Base-by-base conservation (phyloP, 164 flowering plant species). In the Magnolia changhungtana region DNA sequence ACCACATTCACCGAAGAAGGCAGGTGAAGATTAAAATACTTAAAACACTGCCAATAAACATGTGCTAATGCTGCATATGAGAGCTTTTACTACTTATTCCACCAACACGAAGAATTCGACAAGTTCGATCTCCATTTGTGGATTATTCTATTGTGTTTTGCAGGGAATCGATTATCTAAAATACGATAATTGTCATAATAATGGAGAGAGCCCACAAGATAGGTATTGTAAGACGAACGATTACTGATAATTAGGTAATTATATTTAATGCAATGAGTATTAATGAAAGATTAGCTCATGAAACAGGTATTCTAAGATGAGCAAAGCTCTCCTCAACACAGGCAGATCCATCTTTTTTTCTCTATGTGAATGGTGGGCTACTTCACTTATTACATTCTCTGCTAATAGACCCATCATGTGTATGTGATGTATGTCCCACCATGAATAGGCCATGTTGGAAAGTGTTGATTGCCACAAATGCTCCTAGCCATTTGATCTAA, bases 351-450 rank as follows among this genome's bases (percentile, higher is more conserved):
- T 92, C 73, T 87, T 87, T 67, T 92, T 80, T 75, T 89, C 96
- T 49, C 69, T 92, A 23, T 92, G 96, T 77, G 96, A 92, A 89
- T 90, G 96, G 96, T 92, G 24, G 77, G 88, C 77, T 23, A 52
- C 50, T 51, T 23, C 18, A 37, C 9, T 67, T 13, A 9, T 31
- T 27, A 13, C 13, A 55, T 16, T 55, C 8, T 10, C 13, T 10
- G 8, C 61, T 52, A 52, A 55, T 16, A 55, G 61, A 10, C 61
- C 8, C 61, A 16, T 10, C 7, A 8, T 37, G 45, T 37, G 45
- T 37, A 5, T 37, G 45, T 37, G 45, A 37, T 37, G 45, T 37
- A 37, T 0, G 45, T 37, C 45, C 45, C 45, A 5, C 45, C 45
- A 37, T 37, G 45, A 37, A 37, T 37, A 37, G 45, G 45, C 45